Conservation (phyloP, 2,329 filamentous ascomycete genomes). For the Madurella fahalii region DNA sequence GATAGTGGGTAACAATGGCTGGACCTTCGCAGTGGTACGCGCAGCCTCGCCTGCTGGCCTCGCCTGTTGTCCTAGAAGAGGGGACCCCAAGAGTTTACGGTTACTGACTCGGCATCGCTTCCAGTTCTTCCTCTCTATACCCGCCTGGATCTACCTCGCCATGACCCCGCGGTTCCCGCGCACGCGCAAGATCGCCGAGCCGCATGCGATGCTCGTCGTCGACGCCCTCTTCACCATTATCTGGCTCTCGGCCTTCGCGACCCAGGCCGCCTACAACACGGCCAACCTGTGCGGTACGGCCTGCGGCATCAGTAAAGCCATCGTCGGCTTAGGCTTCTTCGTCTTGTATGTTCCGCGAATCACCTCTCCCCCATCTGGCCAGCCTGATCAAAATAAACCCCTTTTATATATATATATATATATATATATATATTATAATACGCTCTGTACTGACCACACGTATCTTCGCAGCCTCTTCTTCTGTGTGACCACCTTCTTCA, state of each 20-base stretch:
- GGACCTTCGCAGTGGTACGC: conserved; percentile 61
- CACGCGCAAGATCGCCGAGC: conserved; percentile 58
- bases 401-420: too few relatives aligned
- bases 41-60: neutral
- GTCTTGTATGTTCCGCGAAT: conserved; percentile 50
- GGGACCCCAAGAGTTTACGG: neutral
- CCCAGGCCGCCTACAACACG: conserved; percentile 61
- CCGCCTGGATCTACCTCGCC: conserved; percentile 61
- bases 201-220: conserved; percentile 56
- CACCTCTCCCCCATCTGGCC: neutral
- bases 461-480: conserved; percentile 49
- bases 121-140: conserved; percentile 62
- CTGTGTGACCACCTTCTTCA: conserved; percentile 49
- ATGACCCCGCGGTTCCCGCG: conserved; percentile 61
- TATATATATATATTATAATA: too few relatives aligned
- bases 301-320: conserved; percentile 58
- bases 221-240: conserved; percentile 56
- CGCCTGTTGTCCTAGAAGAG: neutral
- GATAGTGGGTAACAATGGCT: conserved; percentile 56
- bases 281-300: conserved; percentile 50
- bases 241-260: conserved; percentile 64
- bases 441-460: neutral
- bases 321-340: conserved; percentile 60
- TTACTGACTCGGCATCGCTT: neutral
- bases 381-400: conserved; percentile 1